Base-by-base conservation (phyloP, 2,329 filamentous ascomycete species). In the Trichoderma asperellum region DNA sequence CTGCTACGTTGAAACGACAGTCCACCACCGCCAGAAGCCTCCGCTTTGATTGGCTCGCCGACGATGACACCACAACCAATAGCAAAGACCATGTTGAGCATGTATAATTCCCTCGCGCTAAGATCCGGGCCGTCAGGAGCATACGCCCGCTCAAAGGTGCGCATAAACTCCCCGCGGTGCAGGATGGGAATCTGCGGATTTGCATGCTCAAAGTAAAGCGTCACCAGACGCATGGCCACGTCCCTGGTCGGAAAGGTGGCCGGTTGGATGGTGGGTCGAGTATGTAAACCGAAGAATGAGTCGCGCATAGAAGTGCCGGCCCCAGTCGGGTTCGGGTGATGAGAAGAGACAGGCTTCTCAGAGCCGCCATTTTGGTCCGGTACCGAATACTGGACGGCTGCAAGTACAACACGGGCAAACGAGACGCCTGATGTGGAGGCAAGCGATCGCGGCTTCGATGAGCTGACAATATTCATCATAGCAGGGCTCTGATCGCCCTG, bases 231-330 rank as follows among this genome's bases (percentile, higher is more conserved):
- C 67, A 87, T 81, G 0, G 90, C 95, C 2, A 97, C 83, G 37
- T 92, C 88, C 72, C 87, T 89, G 72, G 92, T 89, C 0, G 96
- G 96, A 74, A 98, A 97, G 0, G 89, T 86, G 0, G 94, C 94
- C 56, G 92, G 92, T 71, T 92, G 90, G 77, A 97, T 96, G 18
- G 90, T 93, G 1, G 94, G 93, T 74, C 92, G 94, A 2, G 93
- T 96, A 74, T 97, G 94, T 56, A 98, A 83, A n/a, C 95, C 95
- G 77, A 98, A 98, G 84, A 97, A 97, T 0, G 94, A 97, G 80
- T 98, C 95, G 70, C 94, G 88, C 91, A 97, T 96, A 14, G 92
- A 93, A 21, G 93, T 93, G 47, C 89, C 91, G 49, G 86, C 75
- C 5, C 74, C 75, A 56, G 72, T 72, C 0, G 71, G 69, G 29